A percentile compares a stretch with the other conserved stretches of the same genome.
These are phyloP conservation scores for Daldinia concentrica DNA, from an alignment of 495 filamentous ascomycete species.

Conservation along the genomic window DNA sequence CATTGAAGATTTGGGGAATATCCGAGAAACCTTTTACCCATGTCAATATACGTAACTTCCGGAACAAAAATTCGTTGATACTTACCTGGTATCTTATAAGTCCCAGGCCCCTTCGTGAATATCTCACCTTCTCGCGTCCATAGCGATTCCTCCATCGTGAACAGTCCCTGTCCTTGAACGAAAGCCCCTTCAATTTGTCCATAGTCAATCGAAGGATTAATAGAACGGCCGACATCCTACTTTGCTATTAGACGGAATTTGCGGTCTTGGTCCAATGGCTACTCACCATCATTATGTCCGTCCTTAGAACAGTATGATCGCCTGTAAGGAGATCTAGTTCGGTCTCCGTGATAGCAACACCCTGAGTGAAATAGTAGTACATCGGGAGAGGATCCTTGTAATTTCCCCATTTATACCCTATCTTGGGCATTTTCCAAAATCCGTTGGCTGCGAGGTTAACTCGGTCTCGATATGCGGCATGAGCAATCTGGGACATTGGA, in stretches of 20 bases:
- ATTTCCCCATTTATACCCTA: constrained; percentile 52
- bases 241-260: constrained; percentile 1
- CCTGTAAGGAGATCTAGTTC: constrained; percentile 87
- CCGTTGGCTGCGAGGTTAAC: constrained; percentile 90
- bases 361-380: constrained; percentile 94
- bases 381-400: constrained; percentile 67
- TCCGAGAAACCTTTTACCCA: constrained; percentile 67
- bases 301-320: constrained; percentile 81
- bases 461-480: constrained; percentile 85
- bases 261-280: too few relatives aligned
- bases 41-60: background rate
- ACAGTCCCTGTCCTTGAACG: constrained; percentile 84
- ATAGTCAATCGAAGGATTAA: constrained; percentile 89
- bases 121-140: constrained; percentile 82
- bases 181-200: constrained; percentile 91
- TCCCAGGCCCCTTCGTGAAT: constrained; percentile 77
- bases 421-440: constrained; percentile 86
- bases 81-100: constrained; percentile 78
- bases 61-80: constrained; percentile 47
- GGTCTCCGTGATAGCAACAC: constrained; percentile 80
- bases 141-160: constrained; percentile 84
- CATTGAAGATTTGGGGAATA: constrained; percentile 86
- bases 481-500: constrained; percentile 77
- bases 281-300: constrained; percentile 82
- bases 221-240: constrained; percentile 75